A percentile compares a stretch with the other conserved stretches of the same genome.
Evolutionary conservation across 2,329 filamentous ascomycete genomes (phyloP).

Genomic region (Pseudogymnoascus sp.): DNA sequence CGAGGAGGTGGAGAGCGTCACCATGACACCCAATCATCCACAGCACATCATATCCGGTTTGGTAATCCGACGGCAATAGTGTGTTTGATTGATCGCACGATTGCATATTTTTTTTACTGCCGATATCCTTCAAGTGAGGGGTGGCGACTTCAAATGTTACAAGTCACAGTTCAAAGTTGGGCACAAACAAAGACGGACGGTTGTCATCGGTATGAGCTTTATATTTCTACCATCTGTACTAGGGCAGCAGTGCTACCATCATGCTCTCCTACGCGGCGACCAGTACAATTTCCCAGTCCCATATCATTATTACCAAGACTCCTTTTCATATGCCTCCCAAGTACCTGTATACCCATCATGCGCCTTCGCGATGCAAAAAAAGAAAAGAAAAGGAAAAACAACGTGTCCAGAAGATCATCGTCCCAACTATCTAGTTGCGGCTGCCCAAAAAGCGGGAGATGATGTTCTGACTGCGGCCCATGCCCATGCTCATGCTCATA

Average conservation of each 20-base stretch:
- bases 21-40: not conserved
- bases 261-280: not conserved
- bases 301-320: constrained; percentile 8
- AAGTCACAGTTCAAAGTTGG: not conserved
- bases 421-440: constrained; percentile 1
- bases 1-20: not conserved
- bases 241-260: not conserved
- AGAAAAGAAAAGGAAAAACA: not conserved
- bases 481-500: constrained; percentile 6
- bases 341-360: constrained; percentile 6
- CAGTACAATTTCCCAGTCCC: not conserved
- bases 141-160: not conserved
- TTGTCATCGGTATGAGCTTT: not conserved
- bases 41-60: not conserved
- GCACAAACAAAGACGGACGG: not conserved
- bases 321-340: constrained; percentile 6
- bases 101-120: not conserved
- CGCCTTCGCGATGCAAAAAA: constrained; percentile 1
- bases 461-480: constrained; percentile 7
- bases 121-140: not conserved
- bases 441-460: not conserved
- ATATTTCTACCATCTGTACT: constrained; percentile 4
- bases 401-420: not conserved
- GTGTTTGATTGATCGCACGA: constrained; percentile 1
- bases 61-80: constrained; percentile 1